These are phyloP conservation scores for Cryptococcus sp. DNA, from an alignment of 1,284 basidiomycete genomes.

Conservation along the genomic window DNA sequence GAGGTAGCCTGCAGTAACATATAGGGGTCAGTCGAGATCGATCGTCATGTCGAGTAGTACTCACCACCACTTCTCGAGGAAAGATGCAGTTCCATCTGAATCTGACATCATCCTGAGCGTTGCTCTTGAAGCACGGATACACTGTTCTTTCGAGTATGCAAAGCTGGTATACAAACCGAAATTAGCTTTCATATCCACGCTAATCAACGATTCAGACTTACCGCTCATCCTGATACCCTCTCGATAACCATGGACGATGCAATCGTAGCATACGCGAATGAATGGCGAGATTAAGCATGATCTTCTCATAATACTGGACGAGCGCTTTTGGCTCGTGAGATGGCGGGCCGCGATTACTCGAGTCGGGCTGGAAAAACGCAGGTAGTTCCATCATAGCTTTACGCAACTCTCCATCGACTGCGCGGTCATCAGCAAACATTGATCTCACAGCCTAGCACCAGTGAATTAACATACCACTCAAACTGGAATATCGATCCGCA, in stretches of 20 bases:
- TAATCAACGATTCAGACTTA: constrained; percentile 12
- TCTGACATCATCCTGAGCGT: constrained; percentile 52
- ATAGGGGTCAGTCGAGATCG: not conserved
- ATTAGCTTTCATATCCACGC: constrained; percentile 8
- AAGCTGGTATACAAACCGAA: constrained; percentile 29
- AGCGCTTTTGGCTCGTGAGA: constrained; percentile 40
- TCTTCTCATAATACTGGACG: constrained; percentile 54
- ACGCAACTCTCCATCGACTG: constrained; percentile 51
- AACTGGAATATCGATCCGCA: constrained; percentile 9
- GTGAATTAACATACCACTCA: constrained; percentile 21
- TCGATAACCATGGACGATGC: constrained; percentile 52
- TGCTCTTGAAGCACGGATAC: constrained; percentile 53
- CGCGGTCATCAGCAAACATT: not conserved
- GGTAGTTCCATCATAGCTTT: constrained; percentile 54
- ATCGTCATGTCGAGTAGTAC: constrained; percentile 6
- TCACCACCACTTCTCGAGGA: constrained; percentile 55
- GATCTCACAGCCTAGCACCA: not conserved
- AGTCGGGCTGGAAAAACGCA: constrained; percentile 51
- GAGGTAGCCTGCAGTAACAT: constrained; percentile 31
- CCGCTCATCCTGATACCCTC: constrained; percentile 50
- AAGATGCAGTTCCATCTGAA: constrained; percentile 45
- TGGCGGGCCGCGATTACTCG: constrained; percentile 27
- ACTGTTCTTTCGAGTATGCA: constrained; percentile 54
- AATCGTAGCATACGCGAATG: constrained; percentile 53
- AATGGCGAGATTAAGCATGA: constrained; percentile 52